These are phyloP conservation scores for Jaminaea rosea DNA, from an alignment of 1,284 basidiomycete species.

Conservation along the genomic window DNA sequence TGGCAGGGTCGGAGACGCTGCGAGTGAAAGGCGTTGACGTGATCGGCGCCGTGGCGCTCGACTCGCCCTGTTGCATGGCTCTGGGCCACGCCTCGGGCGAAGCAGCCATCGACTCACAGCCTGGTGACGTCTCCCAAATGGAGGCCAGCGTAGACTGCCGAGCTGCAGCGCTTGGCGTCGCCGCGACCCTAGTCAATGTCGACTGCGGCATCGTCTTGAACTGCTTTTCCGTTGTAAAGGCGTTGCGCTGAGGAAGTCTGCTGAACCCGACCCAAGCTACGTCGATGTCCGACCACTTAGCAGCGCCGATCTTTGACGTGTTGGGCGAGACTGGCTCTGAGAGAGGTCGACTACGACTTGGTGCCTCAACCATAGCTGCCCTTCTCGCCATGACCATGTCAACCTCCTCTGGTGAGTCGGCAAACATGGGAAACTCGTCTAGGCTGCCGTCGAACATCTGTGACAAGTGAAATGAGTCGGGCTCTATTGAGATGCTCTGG, in stretches of 20 bases:
- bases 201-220: no score
- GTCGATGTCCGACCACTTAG: conserved; percentile 7
- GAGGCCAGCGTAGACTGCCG: no score
- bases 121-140: background rate
- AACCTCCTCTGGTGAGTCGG: conserved; percentile 20
- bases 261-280: conserved; percentile 12
- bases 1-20: background rate
- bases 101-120: background rate
- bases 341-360: no score
- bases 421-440: conserved; percentile 37
- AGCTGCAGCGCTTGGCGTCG: no score
- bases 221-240: no score
- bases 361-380: no score
- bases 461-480: conserved; percentile 24
- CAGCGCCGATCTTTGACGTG: no score
- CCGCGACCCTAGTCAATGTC: no score
- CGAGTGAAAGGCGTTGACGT: background rate
- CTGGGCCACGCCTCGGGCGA: background rate
- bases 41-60: no score
- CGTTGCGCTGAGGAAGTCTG: no score
- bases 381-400: no score
- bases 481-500: background rate
- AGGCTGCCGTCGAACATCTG: conserved; percentile 29
- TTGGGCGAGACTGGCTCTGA: no score
- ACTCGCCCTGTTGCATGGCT: background rate